Base-by-base conservation (phyloP, 2,329 filamentous ascomycete species). In the Calonectria honghensis region DNA sequence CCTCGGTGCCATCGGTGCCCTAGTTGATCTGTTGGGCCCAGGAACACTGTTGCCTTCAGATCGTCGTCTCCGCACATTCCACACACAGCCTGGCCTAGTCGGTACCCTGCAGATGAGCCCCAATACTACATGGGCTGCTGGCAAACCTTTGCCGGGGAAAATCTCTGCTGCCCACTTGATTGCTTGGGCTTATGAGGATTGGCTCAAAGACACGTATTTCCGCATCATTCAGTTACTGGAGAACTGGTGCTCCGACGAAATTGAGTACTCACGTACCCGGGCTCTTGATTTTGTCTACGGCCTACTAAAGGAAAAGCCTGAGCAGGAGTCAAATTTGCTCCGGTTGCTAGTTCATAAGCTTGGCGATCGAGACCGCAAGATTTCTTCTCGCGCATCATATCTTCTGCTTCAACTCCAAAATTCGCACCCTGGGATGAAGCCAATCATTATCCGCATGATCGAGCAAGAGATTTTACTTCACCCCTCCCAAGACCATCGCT, bases 261-360 rank as follows among this genome's bases (percentile, higher is more conserved):
- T 99, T 69, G 95, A 97, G 82, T 98, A 96, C 85, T 96, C 97
- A 51, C 93, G 97, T 75, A 94, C 93, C 64, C 93, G 95, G 78
- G 94, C 96, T 4, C 90, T 99, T 57, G 97, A 96, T 78, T 98
- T 98, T 81, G 94, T 98, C 48, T 98, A 93, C 83, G 96, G 96
- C 76, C 88, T 99, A 50, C 88, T 99, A 75, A 97, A 95, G 84
- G 96, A 98, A 84, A 99, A 98, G 86, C 96, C 97, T 0, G 97
- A 99, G 85, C 97, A 99, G 83, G 97, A 99, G 85, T 94, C 96
- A 70, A 99, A 99, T 83, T 87, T 99, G 76, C 88, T 99, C 75
- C 93, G 96, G 69, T 88, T 99, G 71, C 87, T 99, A 73, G 95
- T 99, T 79, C 98, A 98, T 88, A 99, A 99, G 85, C 91, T 99